Percentiles rank a stretch among this genome's conserved stretches.
These are phyloP conservation scores for Russula lepida DNA, from an alignment of 768 basidiomycete species.

Conservation along the genomic window DNA sequence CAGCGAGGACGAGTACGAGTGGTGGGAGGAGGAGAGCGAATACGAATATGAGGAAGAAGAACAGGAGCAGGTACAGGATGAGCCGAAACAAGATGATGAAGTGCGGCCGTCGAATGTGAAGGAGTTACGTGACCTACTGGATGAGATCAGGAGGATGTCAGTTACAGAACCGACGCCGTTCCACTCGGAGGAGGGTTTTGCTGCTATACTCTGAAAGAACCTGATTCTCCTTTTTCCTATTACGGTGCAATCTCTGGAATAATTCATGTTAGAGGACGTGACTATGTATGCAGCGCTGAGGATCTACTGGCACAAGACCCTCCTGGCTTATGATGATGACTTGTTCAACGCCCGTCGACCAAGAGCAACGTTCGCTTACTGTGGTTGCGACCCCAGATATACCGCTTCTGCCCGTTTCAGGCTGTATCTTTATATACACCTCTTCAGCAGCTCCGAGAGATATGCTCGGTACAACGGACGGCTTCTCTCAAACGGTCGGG, in stretches of 20 bases:
- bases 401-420: too few relatives aligned
- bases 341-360: not conserved
- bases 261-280: not conserved
- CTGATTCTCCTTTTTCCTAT: not conserved
- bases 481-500: too few relatives aligned
- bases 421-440: too few relatives aligned
- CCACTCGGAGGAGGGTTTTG: slow-evolving; percentile 6
- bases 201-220: not conserved
- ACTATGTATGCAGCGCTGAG: not conserved
- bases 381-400: not conserved
- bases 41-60: slow-evolving; percentile 30
- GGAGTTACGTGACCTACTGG: slow-evolving; percentile 17
- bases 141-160: slow-evolving; percentile 20
- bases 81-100: slow-evolving; percentile 12
- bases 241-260: not conserved
- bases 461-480: too few relatives aligned
- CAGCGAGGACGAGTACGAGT: slow-evolving; percentile 28
- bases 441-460: too few relatives aligned
- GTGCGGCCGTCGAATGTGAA: slow-evolving; percentile 21
- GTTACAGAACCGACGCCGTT: slow-evolving; percentile 2
- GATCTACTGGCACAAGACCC: not conserved
- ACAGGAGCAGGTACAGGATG: too few relatives aligned
- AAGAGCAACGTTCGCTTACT: not conserved
- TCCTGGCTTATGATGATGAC: not conserved
- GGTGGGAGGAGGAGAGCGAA: slow-evolving; percentile 25